Conservation (phyloP, 2,329 filamentous ascomycete genomes). For the Neurospora sp. region DNA sequence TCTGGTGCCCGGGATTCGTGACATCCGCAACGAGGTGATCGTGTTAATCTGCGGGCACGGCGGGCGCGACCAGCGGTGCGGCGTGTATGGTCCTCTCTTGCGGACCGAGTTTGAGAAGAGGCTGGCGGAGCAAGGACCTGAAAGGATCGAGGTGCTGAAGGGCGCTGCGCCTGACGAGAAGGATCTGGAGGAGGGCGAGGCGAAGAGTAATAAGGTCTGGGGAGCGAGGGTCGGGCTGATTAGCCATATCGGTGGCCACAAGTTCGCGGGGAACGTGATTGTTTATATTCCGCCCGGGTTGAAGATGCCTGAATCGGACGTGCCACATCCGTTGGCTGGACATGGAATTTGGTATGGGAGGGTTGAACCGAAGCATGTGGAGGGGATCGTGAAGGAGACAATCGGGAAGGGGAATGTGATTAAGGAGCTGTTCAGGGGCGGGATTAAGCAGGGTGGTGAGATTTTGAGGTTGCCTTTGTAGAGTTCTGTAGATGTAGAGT, state of each 20-base stretch:
- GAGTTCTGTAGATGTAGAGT: background rate
- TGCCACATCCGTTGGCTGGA: conserved; percentile 51
- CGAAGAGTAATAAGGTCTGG: conserved; percentile 7
- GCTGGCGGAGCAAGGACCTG: conserved; percentile 38
- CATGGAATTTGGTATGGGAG: conserved; percentile 76
- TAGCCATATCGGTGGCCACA: conserved; percentile 76
- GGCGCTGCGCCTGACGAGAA: conserved; percentile 20
- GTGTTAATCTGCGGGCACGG: conserved; percentile 85
- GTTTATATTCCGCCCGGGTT: conserved; percentile 59
- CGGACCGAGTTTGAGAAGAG: conserved; percentile 57
- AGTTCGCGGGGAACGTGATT: conserved; percentile 78
- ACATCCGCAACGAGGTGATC: conserved; percentile 52
- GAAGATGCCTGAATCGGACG: conserved; percentile 21
- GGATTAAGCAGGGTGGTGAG: conserved; percentile 45
- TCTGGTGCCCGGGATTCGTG: conserved; percentile 44
- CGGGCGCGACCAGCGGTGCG: conserved; percentile 72
- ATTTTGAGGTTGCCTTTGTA: conserved; percentile 36
- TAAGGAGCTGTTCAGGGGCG: conserved; percentile 61
- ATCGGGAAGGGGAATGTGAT: conserved; percentile 57
- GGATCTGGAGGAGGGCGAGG: background rate
- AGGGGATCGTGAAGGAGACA: conserved; percentile 65
- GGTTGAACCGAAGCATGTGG: conserved; percentile 64
- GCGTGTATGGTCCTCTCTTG: conserved; percentile 66
- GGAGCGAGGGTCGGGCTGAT: conserved; percentile 54
- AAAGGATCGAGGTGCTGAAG: conserved; percentile 28